Conservation (phyloP, 2,329 filamentous ascomycete genomes). For the Aspergillus neotritici region DNA sequence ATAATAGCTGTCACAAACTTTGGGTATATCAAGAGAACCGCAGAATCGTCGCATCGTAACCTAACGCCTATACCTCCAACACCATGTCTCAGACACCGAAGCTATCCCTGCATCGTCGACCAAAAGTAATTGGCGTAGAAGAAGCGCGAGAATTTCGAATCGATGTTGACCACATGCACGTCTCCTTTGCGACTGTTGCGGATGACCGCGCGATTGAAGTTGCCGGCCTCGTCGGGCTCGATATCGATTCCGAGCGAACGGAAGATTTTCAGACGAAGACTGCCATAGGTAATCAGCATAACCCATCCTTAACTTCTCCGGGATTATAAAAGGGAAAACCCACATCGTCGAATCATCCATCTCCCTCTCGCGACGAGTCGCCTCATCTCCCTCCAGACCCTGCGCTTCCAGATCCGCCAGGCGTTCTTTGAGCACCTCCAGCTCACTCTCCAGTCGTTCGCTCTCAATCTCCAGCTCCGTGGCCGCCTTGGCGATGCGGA, state of each 20-base stretch:
- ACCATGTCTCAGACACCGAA: neutral
- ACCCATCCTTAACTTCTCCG: constrained; percentile 7
- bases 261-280: constrained; percentile 82
- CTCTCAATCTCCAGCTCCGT: constrained; percentile 87
- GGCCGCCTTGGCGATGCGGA: constrained; percentile 86
- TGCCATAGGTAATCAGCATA: constrained; percentile 26
- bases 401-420: constrained; percentile 80
- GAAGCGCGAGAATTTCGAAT: constrained; percentile 82
- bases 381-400: constrained; percentile 68
- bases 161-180: constrained; percentile 90
- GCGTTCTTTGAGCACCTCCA: constrained; percentile 66
- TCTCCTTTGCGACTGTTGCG: constrained; percentile 82
- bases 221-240: constrained; percentile 71
- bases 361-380: constrained; percentile 47
- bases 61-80: constrained; percentile 16
- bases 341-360: constrained; percentile 47
- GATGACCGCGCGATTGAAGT: constrained; percentile 80
- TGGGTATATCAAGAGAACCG: constrained; percentile 10
- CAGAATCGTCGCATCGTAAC: constrained; percentile 1
- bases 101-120: constrained; percentile 64
- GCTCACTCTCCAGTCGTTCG: constrained; percentile 77
- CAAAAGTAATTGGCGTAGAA: constrained; percentile 97
- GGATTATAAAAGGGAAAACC: constrained; percentile 8
- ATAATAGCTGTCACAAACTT: constrained; percentile 1
- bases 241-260: constrained; percentile 85